These are phyloP conservation scores for Lachnellula suecica DNA, from an alignment of 2,329 filamentous ascomycete genomes.

Conservation along the genomic window DNA sequence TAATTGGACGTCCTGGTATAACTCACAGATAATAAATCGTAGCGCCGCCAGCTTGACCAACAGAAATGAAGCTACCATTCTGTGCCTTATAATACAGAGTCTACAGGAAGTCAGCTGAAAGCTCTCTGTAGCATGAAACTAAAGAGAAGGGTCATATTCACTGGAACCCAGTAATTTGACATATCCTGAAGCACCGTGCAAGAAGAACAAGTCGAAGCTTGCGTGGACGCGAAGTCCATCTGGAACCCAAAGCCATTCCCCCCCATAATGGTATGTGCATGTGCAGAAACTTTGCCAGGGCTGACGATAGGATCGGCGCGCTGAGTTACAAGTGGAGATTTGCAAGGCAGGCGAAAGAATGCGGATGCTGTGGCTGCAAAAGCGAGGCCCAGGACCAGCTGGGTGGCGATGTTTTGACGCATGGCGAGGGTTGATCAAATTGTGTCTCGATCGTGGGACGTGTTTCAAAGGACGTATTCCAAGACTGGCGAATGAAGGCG, in stretches of 20 bases:
- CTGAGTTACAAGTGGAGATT: slow-evolving; percentile 40
- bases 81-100: slow-evolving; percentile 52
- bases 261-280: slow-evolving; percentile 63
- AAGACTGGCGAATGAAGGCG: too few species aligned
- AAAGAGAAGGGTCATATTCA: slow-evolving; percentile 43
- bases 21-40: slow-evolving; percentile 57
- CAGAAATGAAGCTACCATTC: slow-evolving; percentile 54
- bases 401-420: background rate
- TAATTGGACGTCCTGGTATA: slow-evolving; percentile 1
- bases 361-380: slow-evolving; percentile 31
- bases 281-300: slow-evolving; percentile 51
- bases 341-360: slow-evolving; percentile 46
- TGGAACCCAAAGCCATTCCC: slow-evolving; percentile 58
- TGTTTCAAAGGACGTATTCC: background rate
- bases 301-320: slow-evolving; percentile 59
- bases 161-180: slow-evolving; percentile 68
- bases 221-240: slow-evolving; percentile 52
- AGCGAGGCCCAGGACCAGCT: background rate
- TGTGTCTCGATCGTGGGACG: background rate
- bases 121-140: slow-evolving; percentile 29
- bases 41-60: slow-evolving; percentile 45
- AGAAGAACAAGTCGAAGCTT: slow-evolving; percentile 57
- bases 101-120: background rate
- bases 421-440: background rate
- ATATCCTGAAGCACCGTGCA: slow-evolving; percentile 59